Base-by-base conservation (phyloP, 208 protist genomes). In the Phytomonas sp. region DNA sequence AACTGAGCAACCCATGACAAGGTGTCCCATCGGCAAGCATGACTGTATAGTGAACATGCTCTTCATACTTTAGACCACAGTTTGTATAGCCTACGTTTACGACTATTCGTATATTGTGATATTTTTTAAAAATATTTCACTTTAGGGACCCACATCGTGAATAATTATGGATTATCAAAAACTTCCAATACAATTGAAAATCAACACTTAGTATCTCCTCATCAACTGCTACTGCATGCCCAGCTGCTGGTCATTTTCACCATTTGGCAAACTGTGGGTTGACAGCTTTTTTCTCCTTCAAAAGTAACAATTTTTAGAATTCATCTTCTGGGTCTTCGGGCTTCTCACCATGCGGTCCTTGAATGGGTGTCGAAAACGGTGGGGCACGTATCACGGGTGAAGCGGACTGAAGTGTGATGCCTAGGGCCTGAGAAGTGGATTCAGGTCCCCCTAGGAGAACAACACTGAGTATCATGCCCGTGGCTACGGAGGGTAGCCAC, bases 401-500 rank as follows among this genome's bases (percentile, higher is more conserved):
- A 3, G 85, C 60, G 0, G 77, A 78, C 6, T 84, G 85, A 29
- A 85, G 68, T 30, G 79, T 65, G 20, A 94, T 74, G 29, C 74
- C 70, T n/a, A 82, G 72, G 37, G 69, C 80, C 68, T 91, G 76
- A 34, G 62, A 66, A n/a, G 82, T 29, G 43, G 77, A 77, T n/a
- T 88, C 83, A 2, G 84, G 81, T 32, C 88, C 91, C 60, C 86
- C 81, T 17, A 96, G 77, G 17, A 96, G 17, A 63, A 93, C 81
- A 30, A 96, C 65, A 69, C 81, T 91, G 26, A 92, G 60, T 29
- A 74, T 82, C 76, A 96, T 91, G 31, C 85, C 83, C 7, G 82
- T 71, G 15, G 75, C 88, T 1, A 96, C 85, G 40, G 86, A 84
- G 20, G 91, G 91, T 15, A 96, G 31, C 88, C 91, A 96, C 87